Evolutionary conservation across 2,329 filamentous ascomycete species (phyloP).

Genomic region (Fusarium succisae): DNA sequence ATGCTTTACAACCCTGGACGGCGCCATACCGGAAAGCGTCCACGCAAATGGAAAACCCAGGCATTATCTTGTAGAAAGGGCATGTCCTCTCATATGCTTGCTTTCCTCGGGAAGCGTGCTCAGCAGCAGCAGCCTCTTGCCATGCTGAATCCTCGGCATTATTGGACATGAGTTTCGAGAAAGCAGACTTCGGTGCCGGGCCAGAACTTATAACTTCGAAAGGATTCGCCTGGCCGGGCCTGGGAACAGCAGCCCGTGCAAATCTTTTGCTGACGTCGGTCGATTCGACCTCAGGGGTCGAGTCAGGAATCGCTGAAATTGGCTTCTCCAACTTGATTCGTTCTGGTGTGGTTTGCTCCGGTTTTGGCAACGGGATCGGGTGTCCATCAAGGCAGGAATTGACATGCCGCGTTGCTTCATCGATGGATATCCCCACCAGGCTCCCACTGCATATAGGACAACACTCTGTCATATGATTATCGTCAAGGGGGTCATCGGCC

Average conservation of each 20-base stretch:
- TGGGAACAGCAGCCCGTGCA: slow-evolving; percentile 74
- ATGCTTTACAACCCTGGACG: slow-evolving; percentile 89
- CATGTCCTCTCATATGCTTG: slow-evolving; percentile 90
- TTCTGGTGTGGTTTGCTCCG: slow-evolving; percentile 21
- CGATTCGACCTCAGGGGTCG: slow-evolving; percentile 47
- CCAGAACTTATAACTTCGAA: slow-evolving; percentile 63
- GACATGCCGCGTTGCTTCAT: slow-evolving; percentile 84
- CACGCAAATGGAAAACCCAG: slow-evolving; percentile 90
- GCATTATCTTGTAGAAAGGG: slow-evolving; percentile 98
- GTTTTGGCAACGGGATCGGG: slow-evolving; percentile 64
- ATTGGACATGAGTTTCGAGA: slow-evolving; percentile 90
- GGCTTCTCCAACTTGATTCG: slow-evolving; percentile 13
- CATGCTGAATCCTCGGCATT: slow-evolving; percentile 92
- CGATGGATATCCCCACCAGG: slow-evolving; percentile 66
- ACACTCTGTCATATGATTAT: slow-evolving; percentile 46
- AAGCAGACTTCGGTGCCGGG: slow-evolving; percentile 71
- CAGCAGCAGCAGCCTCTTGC: slow-evolving; percentile 84
- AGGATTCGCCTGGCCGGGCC: slow-evolving; percentile 83
- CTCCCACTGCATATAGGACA: slow-evolving; percentile 83
- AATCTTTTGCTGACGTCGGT: slow-evolving; percentile 65
- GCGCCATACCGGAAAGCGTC: slow-evolving; percentile 97
- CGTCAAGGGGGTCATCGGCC: slow-evolving; percentile 45
- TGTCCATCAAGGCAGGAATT: slow-evolving; percentile 92
- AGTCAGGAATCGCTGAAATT: slow-evolving; percentile 1
- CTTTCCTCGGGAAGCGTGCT: slow-evolving; percentile 81